Evolutionary conservation across 768 basidiomycete genomes (phyloP), one percentile per base, ranked within the genome.

Genomic region (Ramaria sp.): DNA sequence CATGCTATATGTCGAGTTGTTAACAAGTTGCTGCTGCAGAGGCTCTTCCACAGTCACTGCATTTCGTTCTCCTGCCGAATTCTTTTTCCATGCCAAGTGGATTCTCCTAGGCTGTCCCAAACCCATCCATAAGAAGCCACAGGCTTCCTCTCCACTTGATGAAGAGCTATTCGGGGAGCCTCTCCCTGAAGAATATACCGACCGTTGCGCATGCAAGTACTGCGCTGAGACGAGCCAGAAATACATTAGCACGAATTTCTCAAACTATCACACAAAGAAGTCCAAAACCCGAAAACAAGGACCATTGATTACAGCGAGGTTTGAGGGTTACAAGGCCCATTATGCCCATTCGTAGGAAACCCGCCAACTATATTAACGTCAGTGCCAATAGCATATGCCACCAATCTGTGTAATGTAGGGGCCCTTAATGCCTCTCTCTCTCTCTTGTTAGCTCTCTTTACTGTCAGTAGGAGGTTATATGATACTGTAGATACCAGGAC

Each of bases 31-130:
- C 42, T 19, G 2, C 20, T 22, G 1, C 34, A 45, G 53, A 39
- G 53, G 53, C 38, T 57, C 55, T 12, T 17, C 7, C 1, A 37
- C 33, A 13, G 46, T 19, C 24, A 39, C 37, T 27, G 43, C 34
- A 1, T 57, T 57, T 49, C 20, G 55, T 12, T 57, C 55, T 24
- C 55, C 55, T 9, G 55, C 55, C 15, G 55, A 57, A 57, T 57
- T 57, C 46, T 50, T 57, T 27, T 57, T 57, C n/a, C 55, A 57
- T 49, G 55, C 55, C 27, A 57, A 57, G 37, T 57, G 55, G 55
- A 48, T 57, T 15, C 30, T 57, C n/a, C 24, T 48, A 3, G 55
- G 55, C 13, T 57, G 55, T 37, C 55, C 55, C 31, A 37, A 30
- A 20, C 45, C 55, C 30, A 27, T 27, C 27, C 27, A 27, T 27